phyloP scores from a whole-genome alignment of 73 alveolate species.

The Symbiodinium pilosum region DNA sequence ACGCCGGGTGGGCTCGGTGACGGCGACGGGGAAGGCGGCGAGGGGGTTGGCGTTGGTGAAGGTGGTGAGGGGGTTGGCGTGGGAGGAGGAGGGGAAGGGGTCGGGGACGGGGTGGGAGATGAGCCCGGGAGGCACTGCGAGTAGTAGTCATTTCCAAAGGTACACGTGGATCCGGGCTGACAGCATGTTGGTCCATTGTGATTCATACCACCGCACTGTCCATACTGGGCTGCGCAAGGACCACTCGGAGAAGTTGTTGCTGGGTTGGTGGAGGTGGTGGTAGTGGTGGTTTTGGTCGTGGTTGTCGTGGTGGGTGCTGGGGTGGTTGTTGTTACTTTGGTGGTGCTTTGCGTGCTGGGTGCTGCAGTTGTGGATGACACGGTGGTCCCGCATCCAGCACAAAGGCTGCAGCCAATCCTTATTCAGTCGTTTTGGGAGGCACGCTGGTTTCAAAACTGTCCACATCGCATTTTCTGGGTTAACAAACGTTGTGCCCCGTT shows the following conservation, averaged over 20 bases:
- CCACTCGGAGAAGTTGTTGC: neutral
- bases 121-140: constrained; percentile 21
- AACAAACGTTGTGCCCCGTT: no score
- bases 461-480: no score
- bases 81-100: neutral
- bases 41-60: neutral
- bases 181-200: neutral
- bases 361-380: neutral
- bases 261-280: neutral
- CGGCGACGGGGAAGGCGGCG: neutral
- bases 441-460: no score
- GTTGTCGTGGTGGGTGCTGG: neutral
- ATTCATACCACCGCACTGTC: constrained; percentile 19
- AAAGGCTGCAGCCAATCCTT: constrained; percentile 34
- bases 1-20: neutral
- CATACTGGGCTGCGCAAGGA: neutral
- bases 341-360: neutral
- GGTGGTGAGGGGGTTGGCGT: neutral
- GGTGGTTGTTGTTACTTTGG: neutral
- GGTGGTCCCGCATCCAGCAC: neutral
- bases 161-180: constrained; percentile 6
- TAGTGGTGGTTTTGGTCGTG: neutral
- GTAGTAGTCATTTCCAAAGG: constrained; percentile 21
- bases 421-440: no score
- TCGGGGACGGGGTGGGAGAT: constrained; percentile 1